Conservation (phyloP, 2,329 filamentous ascomycete species). For the Cucurbitaria berberidis region DNA sequence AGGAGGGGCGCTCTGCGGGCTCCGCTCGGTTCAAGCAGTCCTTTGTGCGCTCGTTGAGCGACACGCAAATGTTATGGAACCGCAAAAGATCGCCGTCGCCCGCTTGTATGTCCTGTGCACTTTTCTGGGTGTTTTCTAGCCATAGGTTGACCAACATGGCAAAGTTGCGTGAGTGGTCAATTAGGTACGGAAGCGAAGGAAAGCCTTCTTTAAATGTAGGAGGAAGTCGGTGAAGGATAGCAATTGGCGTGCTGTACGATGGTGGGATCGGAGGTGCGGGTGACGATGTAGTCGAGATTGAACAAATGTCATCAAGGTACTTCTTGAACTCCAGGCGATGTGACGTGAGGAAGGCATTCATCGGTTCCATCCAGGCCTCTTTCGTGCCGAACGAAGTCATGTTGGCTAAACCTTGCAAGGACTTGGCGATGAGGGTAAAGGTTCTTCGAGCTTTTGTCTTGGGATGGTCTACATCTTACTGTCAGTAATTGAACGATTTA, state of each 20-base stretch:
- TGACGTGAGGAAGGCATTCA: constrained; percentile 83
- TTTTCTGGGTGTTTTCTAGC: constrained; percentile 62
- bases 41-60: constrained; percentile 55
- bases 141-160: constrained; percentile 83
- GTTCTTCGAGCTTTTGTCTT: constrained; percentile 83
- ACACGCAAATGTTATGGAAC: constrained; percentile 58
- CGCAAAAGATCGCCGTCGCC: constrained; percentile 55
- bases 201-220: constrained; percentile 87
- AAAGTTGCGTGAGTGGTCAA: constrained; percentile 86
- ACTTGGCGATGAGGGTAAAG: constrained; percentile 90
- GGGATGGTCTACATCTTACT: constrained; percentile 69
- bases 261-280: constrained; percentile 71
- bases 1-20: constrained; percentile 58
- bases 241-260: constrained; percentile 89
- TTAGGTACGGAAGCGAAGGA: constrained; percentile 87
- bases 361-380: constrained; percentile 98
- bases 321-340: constrained; percentile 82
- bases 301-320: constrained; percentile 86
- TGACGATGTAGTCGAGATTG: constrained; percentile 71
- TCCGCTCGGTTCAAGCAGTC: constrained; percentile 60
- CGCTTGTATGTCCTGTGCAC: constrained; percentile 46
- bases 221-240: constrained; percentile 83
- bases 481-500: constrained; percentile 11
- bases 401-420: constrained; percentile 87
- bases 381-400: constrained; percentile 91